Evolutionary conservation across 1,284 basidiomycete genomes (phyloP).

Genomic region (Cutaneotrichosporon cutaneum): DNA sequence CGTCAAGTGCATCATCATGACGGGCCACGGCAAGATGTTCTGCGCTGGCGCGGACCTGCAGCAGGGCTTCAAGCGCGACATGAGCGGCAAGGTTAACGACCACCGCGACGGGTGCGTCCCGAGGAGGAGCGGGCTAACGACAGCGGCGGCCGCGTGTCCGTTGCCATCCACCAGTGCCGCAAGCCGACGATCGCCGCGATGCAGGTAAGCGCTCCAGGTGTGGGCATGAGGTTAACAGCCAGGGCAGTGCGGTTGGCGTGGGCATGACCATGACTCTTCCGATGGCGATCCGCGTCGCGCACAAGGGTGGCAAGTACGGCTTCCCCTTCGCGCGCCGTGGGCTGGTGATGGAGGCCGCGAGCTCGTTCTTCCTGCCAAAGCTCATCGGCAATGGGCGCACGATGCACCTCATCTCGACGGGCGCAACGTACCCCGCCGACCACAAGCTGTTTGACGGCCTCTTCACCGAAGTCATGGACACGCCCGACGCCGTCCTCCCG

Average conservation of each 20-base stretch:
- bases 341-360: conserved; percentile 23
- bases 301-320: conserved; percentile 23
- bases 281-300: conserved; percentile 22
- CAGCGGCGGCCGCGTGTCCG: conserved; percentile 21
- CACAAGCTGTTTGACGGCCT: conserved; percentile 17
- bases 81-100: conserved; percentile 11
- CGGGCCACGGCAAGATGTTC: conserved; percentile 25
- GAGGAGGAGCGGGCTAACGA: background rate
- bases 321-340: conserved; percentile 27
- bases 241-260: conserved; percentile 22
- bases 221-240: no score
- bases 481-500: conserved; percentile 16
- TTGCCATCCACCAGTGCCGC: conserved; percentile 24
- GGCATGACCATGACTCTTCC: conserved; percentile 27
- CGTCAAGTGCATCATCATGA: conserved; percentile 23
- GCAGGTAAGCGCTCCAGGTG: conserved; percentile 21
- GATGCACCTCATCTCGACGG: conserved; percentile 21
- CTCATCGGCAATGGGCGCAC: conserved; percentile 16
- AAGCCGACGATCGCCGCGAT: conserved; percentile 25
- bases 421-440: conserved; percentile 14
- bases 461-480: conserved; percentile 22
- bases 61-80: conserved; percentile 16
- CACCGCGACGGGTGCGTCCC: conserved; percentile 22
- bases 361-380: conserved; percentile 25
- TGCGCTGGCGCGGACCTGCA: conserved; percentile 26